Evolutionary conservation across 345 rosid genomes (phyloP), one percentile per base, ranked within the genome.

Genomic region (Anastatica hierochuntica): DNA sequence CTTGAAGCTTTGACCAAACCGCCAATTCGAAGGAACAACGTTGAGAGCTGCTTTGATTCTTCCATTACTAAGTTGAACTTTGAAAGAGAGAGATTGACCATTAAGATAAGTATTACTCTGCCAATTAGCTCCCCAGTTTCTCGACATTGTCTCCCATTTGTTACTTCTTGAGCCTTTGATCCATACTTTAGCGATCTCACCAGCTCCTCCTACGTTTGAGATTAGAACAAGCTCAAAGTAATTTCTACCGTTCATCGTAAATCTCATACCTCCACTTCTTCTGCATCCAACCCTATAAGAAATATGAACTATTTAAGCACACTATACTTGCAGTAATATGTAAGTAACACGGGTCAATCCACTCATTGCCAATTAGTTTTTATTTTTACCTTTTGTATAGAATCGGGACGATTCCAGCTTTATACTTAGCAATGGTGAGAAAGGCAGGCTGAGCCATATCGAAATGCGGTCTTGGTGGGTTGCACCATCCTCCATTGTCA

Each of bases 381-480:
- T n/a, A n/a, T n/a, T n/a, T n/a, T n/a, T 74, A 83, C 94, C 87
- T 81, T 61, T 74, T 84, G 67, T 68, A 85, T 23, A 78, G 31
- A 43, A 90, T 84, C 10, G 97, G 97, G 11, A 90, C 76, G 50
- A 90, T 90, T 10, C 97, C 97, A 14, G 90, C 94, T 29, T 29
- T 29, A 7, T 29, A 29, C 33, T 29, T 29, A 29, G 33, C 96
- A 4, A 88, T 88, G 69, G 85, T 77, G 64, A 78, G 69, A 84
- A 85, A 84, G 5, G 84, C 90, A 5, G 96, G 94, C 44, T 82
- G 80, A 26, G 96, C 83, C 90, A 88, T 84, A 52, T 88, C 96
- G 20, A 88, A 88, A 45, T 88, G 96, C 44, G 81, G 76, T 54
- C 78, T 92, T 12, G 96, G 96, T 49, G 88, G 82, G 46, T 88